These are phyloP conservation scores for Leonotis leonurus DNA, from an alignment of 257 asterid species.

Conservation along the genomic window DNA sequence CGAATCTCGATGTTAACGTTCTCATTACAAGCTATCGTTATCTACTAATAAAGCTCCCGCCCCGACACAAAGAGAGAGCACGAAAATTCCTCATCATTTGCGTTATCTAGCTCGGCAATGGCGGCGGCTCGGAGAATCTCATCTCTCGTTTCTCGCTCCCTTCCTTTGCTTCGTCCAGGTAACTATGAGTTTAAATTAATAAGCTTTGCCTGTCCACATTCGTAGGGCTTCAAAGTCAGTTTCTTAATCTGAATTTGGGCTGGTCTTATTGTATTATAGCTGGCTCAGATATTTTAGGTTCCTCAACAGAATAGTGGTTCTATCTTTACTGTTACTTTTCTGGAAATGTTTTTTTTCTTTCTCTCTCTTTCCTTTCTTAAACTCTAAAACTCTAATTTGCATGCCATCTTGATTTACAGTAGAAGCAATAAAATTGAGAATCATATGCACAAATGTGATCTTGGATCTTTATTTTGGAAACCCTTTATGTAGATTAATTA, in stretches of 20 bases:
- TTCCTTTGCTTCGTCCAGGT: constrained; percentile 43
- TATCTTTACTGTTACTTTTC: not conserved
- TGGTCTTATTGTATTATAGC: not conserved
- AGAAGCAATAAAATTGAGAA: not conserved
- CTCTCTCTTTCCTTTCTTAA: too few species aligned
- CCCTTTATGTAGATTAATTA: not conserved
- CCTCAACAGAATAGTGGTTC: not conserved
- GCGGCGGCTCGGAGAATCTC: constrained; percentile 66
- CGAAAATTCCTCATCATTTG: not conserved
- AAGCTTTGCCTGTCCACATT: too few species aligned
- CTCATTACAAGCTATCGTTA: too few species aligned
- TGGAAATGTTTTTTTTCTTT: not conserved
- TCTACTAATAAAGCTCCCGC: too few species aligned
- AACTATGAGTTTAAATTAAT: too few species aligned
- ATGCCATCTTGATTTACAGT: constrained; percentile 4
- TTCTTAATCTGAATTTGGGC: not conserved
- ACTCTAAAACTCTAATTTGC: too few species aligned
- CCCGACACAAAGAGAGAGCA: too few species aligned
- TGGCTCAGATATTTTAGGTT: not conserved
- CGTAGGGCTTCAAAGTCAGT: not conserved
- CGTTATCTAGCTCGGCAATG: constrained; percentile 27
- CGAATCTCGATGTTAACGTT: not conserved
- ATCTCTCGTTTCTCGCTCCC: constrained; percentile 54
- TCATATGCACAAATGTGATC: not conserved
- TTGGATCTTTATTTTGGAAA: not conserved